phyloP scores from a whole-genome alignment of 352 stramenopile species.

The Ophiocytium majus region DNA sequence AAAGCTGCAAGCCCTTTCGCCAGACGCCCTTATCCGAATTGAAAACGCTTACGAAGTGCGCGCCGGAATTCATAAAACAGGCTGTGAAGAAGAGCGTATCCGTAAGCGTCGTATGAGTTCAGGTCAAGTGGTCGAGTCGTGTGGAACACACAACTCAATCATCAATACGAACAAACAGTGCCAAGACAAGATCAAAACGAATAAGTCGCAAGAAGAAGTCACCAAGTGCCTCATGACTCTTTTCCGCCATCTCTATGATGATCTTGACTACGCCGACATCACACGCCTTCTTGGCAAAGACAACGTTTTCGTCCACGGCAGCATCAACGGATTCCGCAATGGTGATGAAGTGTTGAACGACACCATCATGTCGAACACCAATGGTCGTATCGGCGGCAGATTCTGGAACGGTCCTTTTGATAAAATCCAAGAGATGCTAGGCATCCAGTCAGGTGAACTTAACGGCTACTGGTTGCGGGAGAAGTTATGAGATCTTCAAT shows the following conservation, averaged over 20 bases:
- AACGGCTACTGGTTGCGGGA: neutral
- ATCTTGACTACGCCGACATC: neutral
- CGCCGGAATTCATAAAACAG: too few species aligned
- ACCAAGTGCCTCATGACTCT: neutral
- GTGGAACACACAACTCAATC: too few species aligned
- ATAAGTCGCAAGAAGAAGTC: neutral
- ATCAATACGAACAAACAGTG: too few species aligned
- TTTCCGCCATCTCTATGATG: neutral
- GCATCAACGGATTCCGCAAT: neutral
- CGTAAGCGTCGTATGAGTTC: too few species aligned
- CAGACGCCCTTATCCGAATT: too few species aligned
- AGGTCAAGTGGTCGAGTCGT: too few species aligned
- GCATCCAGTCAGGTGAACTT: neutral
- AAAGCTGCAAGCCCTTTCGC: too few species aligned
- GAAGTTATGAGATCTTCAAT: neutral
- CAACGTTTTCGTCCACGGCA: neutral
- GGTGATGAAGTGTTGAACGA: neutral
- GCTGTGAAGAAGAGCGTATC: too few species aligned
- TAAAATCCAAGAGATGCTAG: neutral
- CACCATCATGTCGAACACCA: neutral
- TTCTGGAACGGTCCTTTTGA: neutral
- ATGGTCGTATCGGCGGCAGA: neutral
- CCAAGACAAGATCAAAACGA: too few species aligned
- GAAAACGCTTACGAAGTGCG: too few species aligned
- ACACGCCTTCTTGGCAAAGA: neutral